Evolutionary conservation across 2,329 filamentous ascomycete species (phyloP).

Genomic region (Seiridium cupressi): DNA sequence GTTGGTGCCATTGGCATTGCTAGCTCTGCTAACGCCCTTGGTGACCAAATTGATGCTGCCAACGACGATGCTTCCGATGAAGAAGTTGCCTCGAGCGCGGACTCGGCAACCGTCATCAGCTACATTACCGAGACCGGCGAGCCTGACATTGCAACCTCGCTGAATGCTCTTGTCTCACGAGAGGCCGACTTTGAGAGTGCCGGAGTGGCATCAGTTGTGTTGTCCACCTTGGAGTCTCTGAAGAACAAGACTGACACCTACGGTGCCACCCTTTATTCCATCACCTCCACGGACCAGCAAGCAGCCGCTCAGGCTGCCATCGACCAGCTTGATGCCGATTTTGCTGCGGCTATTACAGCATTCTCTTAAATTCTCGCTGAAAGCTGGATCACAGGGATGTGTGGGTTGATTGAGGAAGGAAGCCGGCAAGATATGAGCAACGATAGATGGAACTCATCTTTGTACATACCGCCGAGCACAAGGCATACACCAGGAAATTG

Average conservation of each 20-base stretch:
- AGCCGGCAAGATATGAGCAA: too few relatives aligned
- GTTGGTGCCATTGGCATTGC: not conserved
- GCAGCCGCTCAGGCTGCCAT: not conserved
- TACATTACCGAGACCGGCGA: conserved; percentile 2
- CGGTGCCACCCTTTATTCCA: not conserved
- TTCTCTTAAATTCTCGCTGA: conserved; percentile 1
- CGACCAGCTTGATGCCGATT: not conserved
- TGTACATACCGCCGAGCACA: too few relatives aligned
- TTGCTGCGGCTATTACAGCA: conserved; percentile 2
- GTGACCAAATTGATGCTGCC: not conserved
- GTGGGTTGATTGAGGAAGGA: too few relatives aligned
- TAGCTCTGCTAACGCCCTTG: not conserved
- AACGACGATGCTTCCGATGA: conserved; percentile 1
- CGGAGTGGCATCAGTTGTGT: not conserved
- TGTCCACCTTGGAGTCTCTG: not conserved
- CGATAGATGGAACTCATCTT: too few relatives aligned
- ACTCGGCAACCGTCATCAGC: conserved; percentile 2
- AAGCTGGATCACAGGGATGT: too few relatives aligned
- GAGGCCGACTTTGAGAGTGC: conserved; percentile 2
- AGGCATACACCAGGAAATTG: too few relatives aligned
- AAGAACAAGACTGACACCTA: conserved; percentile 2
- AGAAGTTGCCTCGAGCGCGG: conserved; percentile 1
- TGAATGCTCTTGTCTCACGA: not conserved
- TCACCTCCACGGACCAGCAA: conserved; percentile 1
- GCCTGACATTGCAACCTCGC: conserved; percentile 3